Percentiles rank a stretch among this genome's conserved stretches.
Conservation (phyloP, 192 early-diverging fungal genomes). For the Nowakowskiella sp. region DNA sequence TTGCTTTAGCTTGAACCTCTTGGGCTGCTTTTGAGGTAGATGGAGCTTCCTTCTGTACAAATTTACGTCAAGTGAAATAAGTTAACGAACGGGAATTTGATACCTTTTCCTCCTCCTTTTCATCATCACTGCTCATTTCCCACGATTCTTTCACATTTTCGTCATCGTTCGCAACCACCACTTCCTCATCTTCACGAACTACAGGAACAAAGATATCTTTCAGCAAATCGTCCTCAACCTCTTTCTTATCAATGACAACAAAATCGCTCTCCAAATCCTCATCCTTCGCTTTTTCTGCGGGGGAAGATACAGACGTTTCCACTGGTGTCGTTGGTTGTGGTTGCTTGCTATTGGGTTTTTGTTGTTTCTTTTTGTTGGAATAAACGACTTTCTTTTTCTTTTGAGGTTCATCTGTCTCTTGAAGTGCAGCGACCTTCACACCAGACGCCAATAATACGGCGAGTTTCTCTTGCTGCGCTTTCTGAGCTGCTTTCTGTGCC, state of each 20-base stretch:
- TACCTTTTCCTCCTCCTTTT: conserved; percentile 23
- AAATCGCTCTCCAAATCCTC: conserved; percentile 55
- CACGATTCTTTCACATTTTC: conserved; percentile 31
- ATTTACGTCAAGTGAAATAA: conserved; percentile 7
- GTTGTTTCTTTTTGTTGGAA: conserved; percentile 66
- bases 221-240: conserved; percentile 55
- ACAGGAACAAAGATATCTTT: too few species aligned
- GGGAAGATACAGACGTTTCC: background rate
- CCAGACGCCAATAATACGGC: conserved; percentile 75
- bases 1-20: conserved; percentile 6
- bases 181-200: too few species aligned
- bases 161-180: conserved; percentile 13
- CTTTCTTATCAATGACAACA: conserved; percentile 50
- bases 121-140: conserved; percentile 47
- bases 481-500: conserved; percentile 81
- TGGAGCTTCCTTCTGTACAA: background rate
- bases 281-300: conserved; percentile 32
- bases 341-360: conserved; percentile 19
- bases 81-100: background rate
- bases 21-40: conserved; percentile 12
- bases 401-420: conserved; percentile 11
- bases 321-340: background rate
- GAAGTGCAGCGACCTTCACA: conserved; percentile 61
- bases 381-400: conserved; percentile 69
- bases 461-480: conserved; percentile 56